These are phyloP conservation scores for Sugiyamaella marilandica DNA, from an alignment of 805 yeast genomes.

Conservation along the genomic window DNA sequence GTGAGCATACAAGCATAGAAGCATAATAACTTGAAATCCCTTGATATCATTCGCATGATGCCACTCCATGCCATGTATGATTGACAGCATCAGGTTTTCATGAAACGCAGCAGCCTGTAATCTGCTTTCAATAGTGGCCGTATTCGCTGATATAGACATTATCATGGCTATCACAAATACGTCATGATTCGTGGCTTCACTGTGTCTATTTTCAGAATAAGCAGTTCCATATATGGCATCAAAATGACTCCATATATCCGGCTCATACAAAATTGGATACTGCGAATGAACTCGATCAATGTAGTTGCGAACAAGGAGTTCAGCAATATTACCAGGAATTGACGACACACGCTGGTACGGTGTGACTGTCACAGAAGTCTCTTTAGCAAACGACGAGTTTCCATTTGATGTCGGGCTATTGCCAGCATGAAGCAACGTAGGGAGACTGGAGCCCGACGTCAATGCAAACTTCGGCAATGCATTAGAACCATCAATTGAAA, in stretches of 20 bases:
- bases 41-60: background rate
- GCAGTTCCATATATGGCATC: background rate
- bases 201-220: background rate
- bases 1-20: background rate
- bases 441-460: background rate
- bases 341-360: background rate
- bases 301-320: background rate
- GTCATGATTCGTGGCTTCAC: background rate
- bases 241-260: background rate
- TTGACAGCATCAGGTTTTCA: background rate
- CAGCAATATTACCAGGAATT: background rate
- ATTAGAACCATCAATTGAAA: background rate
- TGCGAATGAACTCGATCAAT: background rate
- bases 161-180: background rate
- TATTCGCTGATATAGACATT: background rate
- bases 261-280: background rate
- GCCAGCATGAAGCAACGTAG: background rate
- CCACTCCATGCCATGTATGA: background rate
- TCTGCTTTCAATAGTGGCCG: background rate
- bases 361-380: background rate
- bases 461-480: background rate
- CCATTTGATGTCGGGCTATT: background rate
- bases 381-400: background rate
- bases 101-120: background rate
- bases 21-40: background rate